These are phyloP conservation scores for Fomitiporia mediterranea DNA, from an alignment of 1,284 basidiomycete genomes.

Conservation along the genomic window DNA sequence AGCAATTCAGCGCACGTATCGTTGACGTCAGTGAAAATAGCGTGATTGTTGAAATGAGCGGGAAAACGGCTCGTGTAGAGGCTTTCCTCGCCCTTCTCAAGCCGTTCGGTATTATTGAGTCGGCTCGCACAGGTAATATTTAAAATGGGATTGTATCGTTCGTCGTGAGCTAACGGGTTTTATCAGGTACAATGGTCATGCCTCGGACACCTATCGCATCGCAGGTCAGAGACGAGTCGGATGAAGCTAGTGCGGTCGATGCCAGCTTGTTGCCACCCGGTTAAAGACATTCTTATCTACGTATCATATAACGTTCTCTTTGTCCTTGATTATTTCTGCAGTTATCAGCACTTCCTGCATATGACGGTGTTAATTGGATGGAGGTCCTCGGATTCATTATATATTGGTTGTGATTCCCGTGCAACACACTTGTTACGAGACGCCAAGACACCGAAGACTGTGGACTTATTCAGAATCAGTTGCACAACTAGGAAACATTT, in stretches of 20 bases:
- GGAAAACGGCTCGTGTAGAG: constrained; percentile 88
- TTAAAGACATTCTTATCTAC: constrained; percentile 35
- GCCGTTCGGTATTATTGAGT: constrained; percentile 94
- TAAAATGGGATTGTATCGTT: constrained; percentile 5
- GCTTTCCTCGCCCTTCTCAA: constrained; percentile 90
- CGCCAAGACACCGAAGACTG: too few species aligned
- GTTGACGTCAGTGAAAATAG: constrained; percentile 95
- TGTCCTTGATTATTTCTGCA: background rate
- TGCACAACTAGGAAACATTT: too few species aligned
- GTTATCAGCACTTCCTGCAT: too few species aligned
- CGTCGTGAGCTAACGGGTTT: constrained; percentile 6
- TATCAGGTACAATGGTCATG: constrained; percentile 89
- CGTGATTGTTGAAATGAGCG: constrained; percentile 93
- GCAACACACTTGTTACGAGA: too few species aligned
- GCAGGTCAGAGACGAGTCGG: constrained; percentile 58
- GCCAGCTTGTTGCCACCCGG: constrained; percentile 88
- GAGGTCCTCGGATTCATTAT: too few species aligned
- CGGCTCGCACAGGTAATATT: constrained; percentile 79
- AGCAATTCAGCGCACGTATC: constrained; percentile 89
- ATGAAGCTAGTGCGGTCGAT: constrained; percentile 60
- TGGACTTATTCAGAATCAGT: too few species aligned
- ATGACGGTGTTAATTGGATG: too few species aligned
- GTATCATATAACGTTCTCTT: background rate
- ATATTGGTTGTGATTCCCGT: too few species aligned
- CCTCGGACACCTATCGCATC: constrained; percentile 84